Percentiles rank a stretch among this genome's conserved stretches.
phyloP scores from a whole-genome alignment of 2,329 filamentous ascomycete species.

The Cordyceps militaris region DNA sequence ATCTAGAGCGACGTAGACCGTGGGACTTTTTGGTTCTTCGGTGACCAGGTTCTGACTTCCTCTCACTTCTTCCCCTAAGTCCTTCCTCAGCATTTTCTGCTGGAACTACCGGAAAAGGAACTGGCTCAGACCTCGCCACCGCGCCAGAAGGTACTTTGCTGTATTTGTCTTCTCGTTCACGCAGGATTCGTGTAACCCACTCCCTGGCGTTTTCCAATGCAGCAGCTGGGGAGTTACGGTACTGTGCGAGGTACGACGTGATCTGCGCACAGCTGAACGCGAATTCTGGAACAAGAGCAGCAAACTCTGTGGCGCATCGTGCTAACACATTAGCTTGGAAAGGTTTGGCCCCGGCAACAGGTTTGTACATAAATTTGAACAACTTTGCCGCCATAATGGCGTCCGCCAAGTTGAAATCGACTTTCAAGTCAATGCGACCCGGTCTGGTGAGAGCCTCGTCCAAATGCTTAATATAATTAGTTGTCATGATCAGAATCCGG shows the following conservation, averaged over 20 bases:
- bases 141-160: not conserved
- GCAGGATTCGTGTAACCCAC: not conserved
- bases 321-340: not conserved
- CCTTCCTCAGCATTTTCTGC: not conserved
- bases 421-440: conserved; percentile 53
- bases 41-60: not conserved
- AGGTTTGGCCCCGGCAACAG: not conserved
- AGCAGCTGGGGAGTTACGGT: not conserved
- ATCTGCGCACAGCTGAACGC: not conserved
- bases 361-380: conserved; percentile 8
- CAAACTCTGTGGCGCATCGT: not conserved
- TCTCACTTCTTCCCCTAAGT: not conserved
- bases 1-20: not conserved
- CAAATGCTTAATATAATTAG: conserved; percentile 56
- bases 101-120: not conserved
- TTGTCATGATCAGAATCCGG: conserved; percentile 64
- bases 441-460: conserved; percentile 56
- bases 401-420: conserved; percentile 22
- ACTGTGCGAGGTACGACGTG: not conserved
- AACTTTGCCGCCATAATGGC: not conserved
- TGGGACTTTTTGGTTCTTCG: not conserved
- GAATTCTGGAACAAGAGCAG: not conserved
- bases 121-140: not conserved
- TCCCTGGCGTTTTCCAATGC: not conserved
- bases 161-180: not conserved